Evolutionary conservation across 129 eudicot species (phyloP).

Genomic region (Tagetes erecta): DNA sequence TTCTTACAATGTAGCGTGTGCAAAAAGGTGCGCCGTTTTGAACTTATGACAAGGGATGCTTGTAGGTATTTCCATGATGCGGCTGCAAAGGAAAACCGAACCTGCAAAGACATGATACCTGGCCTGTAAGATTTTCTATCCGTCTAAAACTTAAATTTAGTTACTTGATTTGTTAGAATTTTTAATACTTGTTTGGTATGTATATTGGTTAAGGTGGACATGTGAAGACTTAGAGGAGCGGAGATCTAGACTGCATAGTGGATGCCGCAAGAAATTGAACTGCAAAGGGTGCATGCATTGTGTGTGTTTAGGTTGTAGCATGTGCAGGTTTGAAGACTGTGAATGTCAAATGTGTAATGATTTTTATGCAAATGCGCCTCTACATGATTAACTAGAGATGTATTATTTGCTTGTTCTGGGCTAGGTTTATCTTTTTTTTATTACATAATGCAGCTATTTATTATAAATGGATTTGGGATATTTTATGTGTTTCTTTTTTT

Average conservation of each 20-base stretch:
- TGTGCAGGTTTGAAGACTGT: slow-evolving; percentile 24
- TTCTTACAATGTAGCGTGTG: slow-evolving; percentile 20
- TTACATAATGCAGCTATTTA: too few relatives aligned
- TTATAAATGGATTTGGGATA: too few relatives aligned
- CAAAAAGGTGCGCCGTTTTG: slow-evolving; percentile 12
- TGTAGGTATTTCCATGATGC: slow-evolving; percentile 26
- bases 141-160: background rate
- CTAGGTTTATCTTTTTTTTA: too few relatives aligned
- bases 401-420: too few relatives aligned
- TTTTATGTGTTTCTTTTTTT: too few relatives aligned
- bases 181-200: background rate
- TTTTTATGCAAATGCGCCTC: slow-evolving; percentile 9
- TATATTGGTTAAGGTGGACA: slow-evolving; percentile 16
- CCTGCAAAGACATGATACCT: slow-evolving; percentile 28
- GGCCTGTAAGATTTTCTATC: slow-evolving; percentile 18
- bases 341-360: slow-evolving; percentile 13
- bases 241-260: background rate
- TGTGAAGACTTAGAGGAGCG: slow-evolving; percentile 19
- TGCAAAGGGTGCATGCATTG: background rate
- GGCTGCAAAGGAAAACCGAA: background rate
- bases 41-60: slow-evolving; percentile 12
- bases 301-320: slow-evolving; percentile 14
- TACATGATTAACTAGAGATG: background rate
- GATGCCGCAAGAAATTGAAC: slow-evolving; percentile 16
- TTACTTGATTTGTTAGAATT: background rate